These are phyloP conservation scores for Inga leiocalycina DNA, from an alignment of 306 rosid genomes.

Conservation along the genomic window DNA sequence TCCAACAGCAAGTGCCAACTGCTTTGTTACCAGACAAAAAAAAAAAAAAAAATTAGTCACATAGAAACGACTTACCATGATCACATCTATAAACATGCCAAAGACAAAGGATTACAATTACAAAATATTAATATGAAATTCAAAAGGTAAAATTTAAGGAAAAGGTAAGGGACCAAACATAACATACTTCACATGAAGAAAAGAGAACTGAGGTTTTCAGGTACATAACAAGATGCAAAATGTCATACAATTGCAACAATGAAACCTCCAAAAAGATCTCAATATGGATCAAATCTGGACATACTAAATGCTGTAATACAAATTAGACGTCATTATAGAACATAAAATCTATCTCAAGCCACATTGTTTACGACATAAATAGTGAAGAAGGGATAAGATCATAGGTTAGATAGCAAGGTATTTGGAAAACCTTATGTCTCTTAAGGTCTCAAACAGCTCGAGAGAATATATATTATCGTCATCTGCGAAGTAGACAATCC, in stretches of 20 bases:
- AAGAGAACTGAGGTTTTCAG: not conserved
- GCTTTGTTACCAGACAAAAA: not conserved
- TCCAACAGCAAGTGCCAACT: not conserved
- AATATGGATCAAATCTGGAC: constrained; percentile 22
- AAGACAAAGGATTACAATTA: not conserved
- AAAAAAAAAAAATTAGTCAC: not conserved
- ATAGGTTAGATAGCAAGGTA: not conserved
- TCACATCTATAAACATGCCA: not conserved
- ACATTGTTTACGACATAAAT: not conserved
- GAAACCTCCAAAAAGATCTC: not conserved
- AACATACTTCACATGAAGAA: not conserved
- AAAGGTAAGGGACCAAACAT: not conserved
- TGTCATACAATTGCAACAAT: not conserved
- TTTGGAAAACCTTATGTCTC: constrained; percentile 65
- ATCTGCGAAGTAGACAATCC: constrained; percentile 91
- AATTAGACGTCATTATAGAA: not conserved
- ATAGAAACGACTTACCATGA: not conserved
- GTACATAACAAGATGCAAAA: not conserved
- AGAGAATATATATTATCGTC: constrained; percentile 90
- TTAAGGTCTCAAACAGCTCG: constrained; percentile 73
- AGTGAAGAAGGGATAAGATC: not conserved
- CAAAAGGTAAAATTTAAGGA: not conserved
- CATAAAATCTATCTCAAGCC: not conserved
- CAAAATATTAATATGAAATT: not conserved
- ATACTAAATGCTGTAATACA: not conserved